Evolutionary conservation across 148 eudicot genomes (phyloP), one percentile per base, ranked within the genome.

Genomic region (Rhododendron molle): DNA sequence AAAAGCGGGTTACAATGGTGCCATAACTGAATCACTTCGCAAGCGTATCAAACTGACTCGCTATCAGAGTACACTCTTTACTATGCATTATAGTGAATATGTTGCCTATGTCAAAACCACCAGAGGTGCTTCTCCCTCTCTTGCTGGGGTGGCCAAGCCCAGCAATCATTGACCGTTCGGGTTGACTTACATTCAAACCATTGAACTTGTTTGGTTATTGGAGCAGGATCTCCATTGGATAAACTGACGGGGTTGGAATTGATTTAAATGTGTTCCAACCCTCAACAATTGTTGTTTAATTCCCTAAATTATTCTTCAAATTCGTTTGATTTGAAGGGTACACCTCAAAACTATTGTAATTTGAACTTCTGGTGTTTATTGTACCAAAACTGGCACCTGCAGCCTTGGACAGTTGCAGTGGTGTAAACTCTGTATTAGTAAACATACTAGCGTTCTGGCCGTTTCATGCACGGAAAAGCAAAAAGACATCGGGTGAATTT

Each of bases 1-100:
- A 56, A 97, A 97, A 85, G 91, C 99, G 0, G 99, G 96, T 81
- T 95, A 90, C 86, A 90, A 89, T 50, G 98, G 98, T 32, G 50
- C 88, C 80, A 94, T 97, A 34, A 93, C 93, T 0, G 99, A 93
- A 78, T 86, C 95, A 74, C 83, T 97, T 21, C 86, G 98, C 54
- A 91, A 93, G 86, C 86, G 90, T 82, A 93, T 97, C 58, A 87
- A 81, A 7, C 87, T 95, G 83, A 95, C 98, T 58, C 98, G 98
- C 49, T 97, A 97, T 77, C 95, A 97, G 89, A 97, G 99, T 85
- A 93, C 98, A 2, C 80, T 92, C 88, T 95, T 90, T 43, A 93
- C 96, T 49, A 92, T 97, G 98, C 92, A 86, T 72, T 97, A 89
- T 85, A 84, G 88, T 32, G 99, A 97, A 28, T 97, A 97, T 85